phyloP scores from a whole-genome alignment of 495 filamentous ascomycete genomes.

The Daldinia childiae region DNA sequence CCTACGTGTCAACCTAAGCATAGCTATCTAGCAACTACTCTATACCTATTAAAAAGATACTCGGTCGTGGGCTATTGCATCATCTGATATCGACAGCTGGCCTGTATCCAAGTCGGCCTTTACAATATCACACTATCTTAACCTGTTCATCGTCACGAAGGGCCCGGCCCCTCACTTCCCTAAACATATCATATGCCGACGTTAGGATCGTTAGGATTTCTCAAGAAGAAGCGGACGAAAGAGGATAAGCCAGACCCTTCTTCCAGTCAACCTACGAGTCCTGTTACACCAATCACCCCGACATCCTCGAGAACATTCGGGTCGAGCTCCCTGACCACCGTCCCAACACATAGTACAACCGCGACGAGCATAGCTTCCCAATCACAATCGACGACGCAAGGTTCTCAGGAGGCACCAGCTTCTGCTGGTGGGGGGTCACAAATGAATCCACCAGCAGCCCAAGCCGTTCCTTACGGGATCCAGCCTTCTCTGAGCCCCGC shows the following conservation, averaged over 20 bases:
- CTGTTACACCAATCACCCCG: conserved; percentile 61
- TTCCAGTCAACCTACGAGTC: conserved; percentile 69
- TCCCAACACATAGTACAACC: conserved; percentile 50
- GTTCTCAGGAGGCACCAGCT: conserved; percentile 33
- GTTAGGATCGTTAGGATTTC: conserved; percentile 81
- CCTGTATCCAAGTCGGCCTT: conserved; percentile 11
- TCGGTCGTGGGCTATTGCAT: conserved; percentile 11
- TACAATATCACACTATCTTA: conserved; percentile 24
- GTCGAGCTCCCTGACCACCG: conserved; percentile 47
- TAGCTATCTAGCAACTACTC: background rate
- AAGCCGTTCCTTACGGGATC: conserved; percentile 42
- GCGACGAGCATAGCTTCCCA: conserved; percentile 46
- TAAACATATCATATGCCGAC: conserved; percentile 68
- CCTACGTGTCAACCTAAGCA: conserved; percentile 1
- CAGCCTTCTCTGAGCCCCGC: conserved; percentile 41
- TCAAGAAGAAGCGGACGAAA: conserved; percentile 99
- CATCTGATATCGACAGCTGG: conserved; percentile 10
- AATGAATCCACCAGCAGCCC: conserved; percentile 46
- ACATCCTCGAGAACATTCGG: conserved; percentile 58
- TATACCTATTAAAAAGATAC: conserved; percentile 10
- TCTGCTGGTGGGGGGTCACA: conserved; percentile 45
- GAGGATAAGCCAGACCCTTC: conserved; percentile 66
- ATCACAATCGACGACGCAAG: conserved; percentile 35
- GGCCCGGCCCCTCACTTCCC: conserved; percentile 32
- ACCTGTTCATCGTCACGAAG: conserved; percentile 23